Base-by-base conservation (phyloP, 768 basidiomycete species). In the Hypholoma fasciculare region DNA sequence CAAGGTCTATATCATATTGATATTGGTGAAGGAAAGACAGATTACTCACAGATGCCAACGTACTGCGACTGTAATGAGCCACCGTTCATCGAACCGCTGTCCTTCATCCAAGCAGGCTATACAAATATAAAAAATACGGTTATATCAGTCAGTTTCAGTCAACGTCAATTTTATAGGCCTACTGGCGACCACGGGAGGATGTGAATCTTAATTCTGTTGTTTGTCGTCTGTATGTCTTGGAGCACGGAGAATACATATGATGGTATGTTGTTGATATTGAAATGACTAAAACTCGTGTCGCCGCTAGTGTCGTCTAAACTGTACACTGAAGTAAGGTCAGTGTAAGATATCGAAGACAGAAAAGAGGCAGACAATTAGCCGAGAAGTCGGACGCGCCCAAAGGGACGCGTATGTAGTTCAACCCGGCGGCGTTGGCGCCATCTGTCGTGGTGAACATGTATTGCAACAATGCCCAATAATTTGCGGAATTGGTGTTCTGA, bases 51-150 rank as follows among this genome's bases (percentile, higher is more conserved):
- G 0, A 72, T 67, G 40, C 67, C 68, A 39, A 80, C 70, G 56
- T 83, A 84, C 46, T 75, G 71, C 0, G 82, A 78, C 27, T 77
- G 63, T 52, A 91, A 67, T 12, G 79, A 81, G 34, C 88, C 89
- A 1, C 89, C 89, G 26, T 83, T 76, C 86, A 90, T 89, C 0
- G 82, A 81, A 4, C 78, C 78, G 56, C 79, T 83, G 49, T 73
- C 75, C 70, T 92, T 92, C 88, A 90, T 90, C 90, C 90, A 92
- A 4, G 74, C 87, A 9, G 90, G 90, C 88, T 90, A 38, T 26
- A n/a, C 30, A 6, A 34, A 5, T 9, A 7, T 34, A 12, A 14
- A 3, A 11, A 60, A 43, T 42, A 30, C 6, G 1, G 4, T 42
- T 14, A 42, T 5, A 36, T 49, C 38, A 26, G 6, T 30, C 30